Evolutionary conservation across 2,329 filamentous ascomycete species (phyloP).

Genomic region (Cladosporium sp.): DNA sequence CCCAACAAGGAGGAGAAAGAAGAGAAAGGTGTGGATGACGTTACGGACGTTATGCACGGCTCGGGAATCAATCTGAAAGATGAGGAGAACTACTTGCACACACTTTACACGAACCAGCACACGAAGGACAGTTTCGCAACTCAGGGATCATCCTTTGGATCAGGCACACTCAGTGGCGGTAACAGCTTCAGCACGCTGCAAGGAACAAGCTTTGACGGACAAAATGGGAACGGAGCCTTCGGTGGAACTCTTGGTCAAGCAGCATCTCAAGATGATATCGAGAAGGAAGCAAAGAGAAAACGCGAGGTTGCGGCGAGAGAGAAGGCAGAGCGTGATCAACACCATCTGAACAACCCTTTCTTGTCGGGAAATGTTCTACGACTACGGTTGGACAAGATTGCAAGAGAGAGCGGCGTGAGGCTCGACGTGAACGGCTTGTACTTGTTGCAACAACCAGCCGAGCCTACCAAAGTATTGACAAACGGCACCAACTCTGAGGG

Average conservation of each 20-base stretch:
- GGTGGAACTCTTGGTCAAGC: conserved; percentile 48
- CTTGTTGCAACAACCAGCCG: conserved; percentile 25
- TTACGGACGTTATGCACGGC: conserved; percentile 77
- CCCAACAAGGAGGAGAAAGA: conserved; percentile 54
- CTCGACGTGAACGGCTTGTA: conserved; percentile 56
- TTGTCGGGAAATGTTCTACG: conserved; percentile 59
- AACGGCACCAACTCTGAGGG: conserved; percentile 27
- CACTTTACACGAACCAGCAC: conserved; percentile 55
- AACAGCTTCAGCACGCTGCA: conserved; percentile 46
- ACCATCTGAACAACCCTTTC: conserved; percentile 72
- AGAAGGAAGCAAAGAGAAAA: conserved; percentile 61
- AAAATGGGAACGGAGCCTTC: conserved; percentile 29
- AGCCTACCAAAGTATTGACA: conserved; percentile 23
- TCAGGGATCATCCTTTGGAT: conserved; percentile 45
- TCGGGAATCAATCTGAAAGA: conserved; percentile 84
- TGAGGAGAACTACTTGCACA: conserved; percentile 77
- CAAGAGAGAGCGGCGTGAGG: conserved; percentile 55
- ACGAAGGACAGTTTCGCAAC: conserved; percentile 27
- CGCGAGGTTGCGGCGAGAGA: conserved; percentile 63
- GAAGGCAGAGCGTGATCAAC: conserved; percentile 57
- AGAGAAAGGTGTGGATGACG: conserved; percentile 62
- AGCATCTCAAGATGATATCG: conserved; percentile 61
- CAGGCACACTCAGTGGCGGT: conserved; percentile 37
- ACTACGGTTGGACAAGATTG: conserved; percentile 53
- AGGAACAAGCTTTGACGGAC: conserved; percentile 35